Conservation (phyloP, 345 rosid species). For the Hibiscus syriacus region DNA sequence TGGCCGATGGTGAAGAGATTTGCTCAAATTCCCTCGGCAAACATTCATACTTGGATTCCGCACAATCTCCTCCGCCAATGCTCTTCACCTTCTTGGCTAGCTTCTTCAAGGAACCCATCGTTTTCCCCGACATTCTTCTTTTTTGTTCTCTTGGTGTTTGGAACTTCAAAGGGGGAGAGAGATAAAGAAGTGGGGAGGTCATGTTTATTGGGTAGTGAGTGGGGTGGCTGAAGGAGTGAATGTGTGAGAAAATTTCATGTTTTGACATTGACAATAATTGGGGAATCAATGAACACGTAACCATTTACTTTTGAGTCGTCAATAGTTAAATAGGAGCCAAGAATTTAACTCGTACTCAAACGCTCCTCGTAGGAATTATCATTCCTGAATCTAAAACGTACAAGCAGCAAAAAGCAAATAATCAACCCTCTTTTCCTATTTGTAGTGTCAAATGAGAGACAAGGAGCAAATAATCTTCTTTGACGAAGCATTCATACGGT, state of each 20-base stretch:
- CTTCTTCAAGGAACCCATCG: conserved; percentile 68
- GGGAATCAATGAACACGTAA: conserved; percentile 2
- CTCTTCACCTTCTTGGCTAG: conserved; percentile 68
- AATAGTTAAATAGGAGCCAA: background rate
- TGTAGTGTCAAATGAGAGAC: no score
- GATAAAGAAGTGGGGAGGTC: no score
- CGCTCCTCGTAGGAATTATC: no score
- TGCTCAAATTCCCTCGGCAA: conserved; percentile 28
- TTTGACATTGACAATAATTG: background rate
- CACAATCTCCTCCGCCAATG: conserved; percentile 20
- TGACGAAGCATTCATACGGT: no score
- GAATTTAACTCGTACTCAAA: no score
- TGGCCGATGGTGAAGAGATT: conserved; percentile 5
- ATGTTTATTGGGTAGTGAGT: background rate
- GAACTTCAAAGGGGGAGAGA: background rate
- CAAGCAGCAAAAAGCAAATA: no score
- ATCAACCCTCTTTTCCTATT: no score
- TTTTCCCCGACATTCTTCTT: conserved; percentile 51
- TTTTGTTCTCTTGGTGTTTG: background rate
- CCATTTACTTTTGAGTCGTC: conserved; percentile 13
- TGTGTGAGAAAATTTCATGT: conserved; percentile 7
- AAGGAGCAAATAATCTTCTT: no score
- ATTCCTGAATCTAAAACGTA: no score
- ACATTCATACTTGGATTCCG: conserved; percentile 33
- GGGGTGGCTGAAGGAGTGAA: conserved; percentile 1